phyloP scores from a whole-genome alignment of 768 basidiomycete species.

The Aureoboletus auriporus region DNA sequence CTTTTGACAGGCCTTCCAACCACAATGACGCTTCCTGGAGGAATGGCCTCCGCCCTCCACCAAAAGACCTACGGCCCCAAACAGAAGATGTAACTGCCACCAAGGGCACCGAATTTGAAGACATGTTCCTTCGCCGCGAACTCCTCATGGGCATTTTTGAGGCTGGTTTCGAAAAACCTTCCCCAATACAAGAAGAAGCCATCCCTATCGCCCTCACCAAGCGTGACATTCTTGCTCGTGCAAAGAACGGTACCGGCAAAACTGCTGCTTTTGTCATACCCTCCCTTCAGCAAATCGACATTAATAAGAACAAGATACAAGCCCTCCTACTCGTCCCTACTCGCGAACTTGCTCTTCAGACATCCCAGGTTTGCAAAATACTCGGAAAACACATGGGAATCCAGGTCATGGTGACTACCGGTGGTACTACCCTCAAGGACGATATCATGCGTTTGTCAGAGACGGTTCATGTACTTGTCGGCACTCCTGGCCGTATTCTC shows the following conservation, averaged over 20 bases:
- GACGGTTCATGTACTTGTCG: slow-evolving; percentile 92
- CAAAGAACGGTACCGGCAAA: slow-evolving; percentile 97
- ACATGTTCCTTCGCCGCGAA: slow-evolving; percentile 87
- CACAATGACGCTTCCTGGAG: slow-evolving; percentile 56
- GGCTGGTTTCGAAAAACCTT: slow-evolving; percentile 94
- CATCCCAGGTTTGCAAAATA: slow-evolving; percentile 97
- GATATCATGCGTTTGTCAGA: slow-evolving; percentile 92
- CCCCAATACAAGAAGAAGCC: slow-evolving; percentile 98
- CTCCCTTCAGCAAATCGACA: slow-evolving; percentile 87
- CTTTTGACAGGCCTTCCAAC: slow-evolving; percentile 22
- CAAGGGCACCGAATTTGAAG: slow-evolving; percentile 94
- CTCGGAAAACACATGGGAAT: slow-evolving; percentile 93
- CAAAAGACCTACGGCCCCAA: slow-evolving; percentile 91
- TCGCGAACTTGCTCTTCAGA: slow-evolving; percentile 97
- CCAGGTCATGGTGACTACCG: slow-evolving; percentile 99
- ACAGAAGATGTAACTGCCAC: slow-evolving; percentile 96
- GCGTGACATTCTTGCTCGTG: slow-evolving; percentile 91
- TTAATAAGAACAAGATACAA: slow-evolving; percentile 84
- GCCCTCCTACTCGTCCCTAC: slow-evolving; percentile 96
- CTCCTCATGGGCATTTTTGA: slow-evolving; percentile 99
- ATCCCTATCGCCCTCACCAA: slow-evolving; percentile 92
- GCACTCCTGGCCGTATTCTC: slow-evolving; percentile 93
- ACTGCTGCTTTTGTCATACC: slow-evolving; percentile 99
- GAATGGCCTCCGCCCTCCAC: slow-evolving; percentile 72
- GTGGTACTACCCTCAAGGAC: slow-evolving; percentile 96